phyloP scores from a whole-genome alignment of 2,329 filamentous ascomycete species.

The Didymella keratinophila region DNA sequence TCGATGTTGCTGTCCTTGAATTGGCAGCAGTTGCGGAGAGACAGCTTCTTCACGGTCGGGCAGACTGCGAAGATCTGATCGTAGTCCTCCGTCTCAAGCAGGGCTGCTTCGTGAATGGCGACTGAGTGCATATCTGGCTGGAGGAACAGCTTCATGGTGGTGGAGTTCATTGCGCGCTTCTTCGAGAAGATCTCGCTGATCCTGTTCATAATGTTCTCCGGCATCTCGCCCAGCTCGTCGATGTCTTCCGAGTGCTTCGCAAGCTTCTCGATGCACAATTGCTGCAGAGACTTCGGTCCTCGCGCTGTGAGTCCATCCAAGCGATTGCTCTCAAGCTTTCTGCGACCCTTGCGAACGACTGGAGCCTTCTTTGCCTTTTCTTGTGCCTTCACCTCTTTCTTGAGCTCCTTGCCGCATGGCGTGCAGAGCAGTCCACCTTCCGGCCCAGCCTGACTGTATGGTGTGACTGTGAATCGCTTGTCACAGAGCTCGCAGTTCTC shows the following conservation, averaged over 20 bases:
- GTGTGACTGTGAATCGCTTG: conserved; percentile 91
- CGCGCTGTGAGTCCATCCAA: conserved; percentile 75
- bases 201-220: conserved; percentile 62
- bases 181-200: conserved; percentile 71
- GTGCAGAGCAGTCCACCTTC: conserved; percentile 86
- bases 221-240: conserved; percentile 70
- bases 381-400: conserved; percentile 69
- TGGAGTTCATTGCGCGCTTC: conserved; percentile 64
- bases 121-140: conserved; percentile 63
- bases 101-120: conserved; percentile 67
- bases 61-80: conserved; percentile 80
- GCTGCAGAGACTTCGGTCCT: conserved; percentile 73
- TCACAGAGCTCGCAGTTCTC: conserved; percentile 86
- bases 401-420: conserved; percentile 78
- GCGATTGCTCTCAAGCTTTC: conserved; percentile 82
- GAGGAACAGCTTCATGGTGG: conserved; percentile 59
- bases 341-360: conserved; percentile 66
- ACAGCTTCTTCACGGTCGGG: conserved; percentile 72
- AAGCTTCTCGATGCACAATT: conserved; percentile 70
- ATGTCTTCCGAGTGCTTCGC: conserved; percentile 69
- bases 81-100: conserved; percentile 78
- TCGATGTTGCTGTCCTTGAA: conserved; percentile 86
- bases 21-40: conserved; percentile 85
- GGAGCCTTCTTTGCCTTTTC: conserved; percentile 67
- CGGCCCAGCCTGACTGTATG: conserved; percentile 83